Percentiles rank a stretch among this genome's conserved stretches.
Conservation (phyloP, 1,284 basidiomycete species). For the Exobasidium cylindrosporum region DNA sequence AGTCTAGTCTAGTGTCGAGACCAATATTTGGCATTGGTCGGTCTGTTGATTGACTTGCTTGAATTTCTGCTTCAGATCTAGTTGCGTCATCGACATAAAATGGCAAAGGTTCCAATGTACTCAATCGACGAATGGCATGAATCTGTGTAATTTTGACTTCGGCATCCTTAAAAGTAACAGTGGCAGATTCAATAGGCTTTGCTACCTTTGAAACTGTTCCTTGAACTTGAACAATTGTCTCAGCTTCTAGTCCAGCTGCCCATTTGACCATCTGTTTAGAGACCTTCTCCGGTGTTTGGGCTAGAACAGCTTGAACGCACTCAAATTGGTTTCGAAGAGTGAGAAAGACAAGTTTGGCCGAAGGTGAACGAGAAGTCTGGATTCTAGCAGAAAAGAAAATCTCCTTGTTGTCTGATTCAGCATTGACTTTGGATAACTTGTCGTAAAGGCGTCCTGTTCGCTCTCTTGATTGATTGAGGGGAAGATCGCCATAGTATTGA, state of each 20-base stretch:
- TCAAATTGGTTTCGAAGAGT: slow-evolving; percentile 83
- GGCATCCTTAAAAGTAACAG: slow-evolving; percentile 81
- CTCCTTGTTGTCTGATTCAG: slow-evolving; percentile 70
- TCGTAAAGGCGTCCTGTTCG: slow-evolving; percentile 59
- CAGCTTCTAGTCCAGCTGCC: slow-evolving; percentile 72
- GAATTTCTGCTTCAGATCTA: slow-evolving; percentile 74
- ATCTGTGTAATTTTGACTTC: slow-evolving; percentile 86
- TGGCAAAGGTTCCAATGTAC: slow-evolving; percentile 64
- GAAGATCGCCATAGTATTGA: slow-evolving; percentile 83
- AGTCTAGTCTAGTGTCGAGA: slow-evolving; percentile 84
- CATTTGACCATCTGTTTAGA: slow-evolving; percentile 99
- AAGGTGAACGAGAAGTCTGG: slow-evolving; percentile 76
- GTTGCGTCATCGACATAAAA: slow-evolving; percentile 93
- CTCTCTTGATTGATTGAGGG: slow-evolving; percentile 85
- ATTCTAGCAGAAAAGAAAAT: slow-evolving; percentile 85
- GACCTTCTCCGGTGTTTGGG: slow-evolving; percentile 73
- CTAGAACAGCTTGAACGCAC: slow-evolving; percentile 83
- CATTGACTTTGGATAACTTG: slow-evolving; percentile 68
- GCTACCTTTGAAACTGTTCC: slow-evolving; percentile 64
- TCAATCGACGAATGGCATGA: slow-evolving; percentile 74
- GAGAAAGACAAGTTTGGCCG: slow-evolving; percentile 87
- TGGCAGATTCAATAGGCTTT: slow-evolving; percentile 81
- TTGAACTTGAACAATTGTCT: slow-evolving; percentile 90
- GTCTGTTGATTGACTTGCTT: slow-evolving; percentile 56
- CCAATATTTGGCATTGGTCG: slow-evolving; percentile 49